Base-by-base conservation (phyloP, 192 early-diverging fungal species). In the Linnemannia hyalina region DNA sequence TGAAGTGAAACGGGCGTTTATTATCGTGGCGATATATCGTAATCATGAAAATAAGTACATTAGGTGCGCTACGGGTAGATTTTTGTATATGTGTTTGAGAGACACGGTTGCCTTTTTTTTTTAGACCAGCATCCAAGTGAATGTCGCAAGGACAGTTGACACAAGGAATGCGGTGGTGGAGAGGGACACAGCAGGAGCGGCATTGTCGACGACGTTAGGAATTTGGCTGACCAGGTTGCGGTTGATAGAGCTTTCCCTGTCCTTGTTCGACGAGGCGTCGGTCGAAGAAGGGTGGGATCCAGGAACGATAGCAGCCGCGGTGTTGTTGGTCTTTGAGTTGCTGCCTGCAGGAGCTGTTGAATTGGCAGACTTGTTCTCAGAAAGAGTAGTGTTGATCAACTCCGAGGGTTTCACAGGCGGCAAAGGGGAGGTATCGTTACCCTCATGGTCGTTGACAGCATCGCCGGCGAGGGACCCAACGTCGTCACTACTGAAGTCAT, bases 381-480 rank as follows among this genome's bases (percentile, higher is more conserved):
- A 26, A 20, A 83, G 71, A 0, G 73, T 65, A n/a, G 29, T 78
- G 6, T 57, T 60, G 40, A 78, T 74, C 38, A 75, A 11, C 49
- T 83, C 77, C 1, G 77, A 78, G 10, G 82, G 77, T 18, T 77
- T 36, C 8, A 44, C 41, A 2, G 79, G 22, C 13, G 71, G 60
- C 13, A 49, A 36, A 5, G 77, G 74, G 0, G 78, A 46, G 20
- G 38, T 20, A n/a, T 80, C 82, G 0, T 54, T 44, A 1, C 42
- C 63, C 20, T 69, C 63, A n/a, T 47, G 18, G 20, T 63, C 73
- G 76, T 84, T 85, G 47, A 85, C 63, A 4, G 77, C 77, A 57
- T 80, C 82, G 2, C 74, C 78, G 4, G 77, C 78, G 32, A 80
- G 32, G 18, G 74, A 35, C 0, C 77, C 78, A 11, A 70, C 36